phyloP scores from a whole-genome alignment of 768 basidiomycete genomes.

The Strobilomyces dryophilus region DNA sequence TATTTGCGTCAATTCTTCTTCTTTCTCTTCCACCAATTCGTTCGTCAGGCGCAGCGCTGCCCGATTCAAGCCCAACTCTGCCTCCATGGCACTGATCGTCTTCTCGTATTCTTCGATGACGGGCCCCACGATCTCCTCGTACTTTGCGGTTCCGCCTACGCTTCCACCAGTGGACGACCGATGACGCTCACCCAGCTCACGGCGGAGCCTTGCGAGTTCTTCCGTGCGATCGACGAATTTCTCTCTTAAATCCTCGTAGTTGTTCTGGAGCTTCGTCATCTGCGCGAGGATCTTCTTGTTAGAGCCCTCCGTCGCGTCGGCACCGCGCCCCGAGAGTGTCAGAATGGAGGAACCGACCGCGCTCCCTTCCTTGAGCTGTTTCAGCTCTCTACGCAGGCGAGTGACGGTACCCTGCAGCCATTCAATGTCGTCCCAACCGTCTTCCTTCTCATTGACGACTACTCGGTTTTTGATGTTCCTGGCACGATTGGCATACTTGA shows the following conservation, averaged over 20 bases:
- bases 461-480: slow-evolving; percentile 96
- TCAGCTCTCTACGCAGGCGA: slow-evolving; percentile 84
- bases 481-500: slow-evolving; percentile 97
- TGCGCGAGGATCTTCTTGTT: slow-evolving; percentile 76
- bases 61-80: slow-evolving; percentile 81
- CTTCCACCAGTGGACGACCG: slow-evolving; percentile 55
- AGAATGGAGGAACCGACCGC: slow-evolving; percentile 20
- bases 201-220: slow-evolving; percentile 75
- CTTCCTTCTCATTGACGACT: slow-evolving; percentile 89
- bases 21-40: slow-evolving; percentile 89
- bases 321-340: slow-evolving; percentile 25
- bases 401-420: slow-evolving; percentile 88
- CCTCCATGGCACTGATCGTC: slow-evolving; percentile 92
- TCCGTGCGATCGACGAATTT: slow-evolving; percentile 88
- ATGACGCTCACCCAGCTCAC: slow-evolving; percentile 75
- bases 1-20: slow-evolving; percentile 66
- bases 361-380: slow-evolving; percentile 69
- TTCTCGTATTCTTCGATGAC: slow-evolving; percentile 99
- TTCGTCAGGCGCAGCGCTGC: slow-evolving; percentile 89
- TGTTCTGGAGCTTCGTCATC: slow-evolving; percentile 80
- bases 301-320: slow-evolving; percentile 51
- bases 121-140: slow-evolving; percentile 92
- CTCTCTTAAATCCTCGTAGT: slow-evolving; percentile 78
- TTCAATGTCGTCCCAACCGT: slow-evolving; percentile 98
- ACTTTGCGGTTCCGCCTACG: slow-evolving; percentile 66